These are phyloP conservation scores for Rosa chinensis DNA, from an alignment of 306 rosid species.

Conservation along the genomic window DNA sequence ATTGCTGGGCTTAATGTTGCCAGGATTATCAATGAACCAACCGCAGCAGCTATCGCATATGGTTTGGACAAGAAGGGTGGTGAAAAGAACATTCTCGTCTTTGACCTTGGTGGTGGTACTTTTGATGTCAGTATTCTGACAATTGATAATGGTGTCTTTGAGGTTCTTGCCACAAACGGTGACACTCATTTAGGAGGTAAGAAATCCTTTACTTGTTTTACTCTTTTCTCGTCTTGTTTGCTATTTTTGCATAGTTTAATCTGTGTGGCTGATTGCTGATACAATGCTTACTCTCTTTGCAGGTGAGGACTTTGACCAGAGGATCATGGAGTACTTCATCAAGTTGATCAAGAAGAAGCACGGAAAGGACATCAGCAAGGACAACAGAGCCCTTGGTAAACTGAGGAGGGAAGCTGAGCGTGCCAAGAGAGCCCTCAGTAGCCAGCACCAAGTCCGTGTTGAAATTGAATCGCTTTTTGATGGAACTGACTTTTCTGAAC, in stretches of 20 bases:
- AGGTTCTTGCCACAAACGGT: slow-evolving; percentile 94
- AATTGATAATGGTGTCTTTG: slow-evolving; percentile 95
- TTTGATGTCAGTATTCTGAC: slow-evolving; percentile 98
- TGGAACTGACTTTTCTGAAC: slow-evolving; percentile 83
- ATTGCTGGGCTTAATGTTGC: slow-evolving; percentile 97
- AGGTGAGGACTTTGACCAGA: slow-evolving; percentile 97
- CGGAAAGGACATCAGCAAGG: slow-evolving; percentile 95
- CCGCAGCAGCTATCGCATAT: slow-evolving; percentile 96
- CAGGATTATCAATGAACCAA: slow-evolving; percentile 95
- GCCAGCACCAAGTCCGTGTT: slow-evolving; percentile 99
- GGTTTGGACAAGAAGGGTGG: slow-evolving; percentile 99
- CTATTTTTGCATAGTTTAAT: not conserved
- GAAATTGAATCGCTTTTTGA: slow-evolving; percentile 98
- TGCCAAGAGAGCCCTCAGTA: slow-evolving; percentile 98
- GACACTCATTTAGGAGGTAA: slow-evolving; percentile 99
- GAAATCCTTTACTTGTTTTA: slow-evolving; percentile 6
- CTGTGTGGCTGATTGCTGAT: not conserved
- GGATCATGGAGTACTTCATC: slow-evolving; percentile 97
- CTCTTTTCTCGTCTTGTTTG: not conserved
- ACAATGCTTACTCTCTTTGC: not conserved
- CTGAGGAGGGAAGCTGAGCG: slow-evolving; percentile 91
- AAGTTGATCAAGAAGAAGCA: slow-evolving; percentile 97
- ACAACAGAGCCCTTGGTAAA: slow-evolving; percentile 95
- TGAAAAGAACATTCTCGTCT: slow-evolving; percentile 97
- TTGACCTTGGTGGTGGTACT: slow-evolving; percentile 98